A percentile compares a stretch with the other conserved stretches of the same genome.
These are phyloP conservation scores for Pyricularia grisea DNA, from an alignment of 2,329 filamentous ascomycete genomes.

Conservation along the genomic window DNA sequence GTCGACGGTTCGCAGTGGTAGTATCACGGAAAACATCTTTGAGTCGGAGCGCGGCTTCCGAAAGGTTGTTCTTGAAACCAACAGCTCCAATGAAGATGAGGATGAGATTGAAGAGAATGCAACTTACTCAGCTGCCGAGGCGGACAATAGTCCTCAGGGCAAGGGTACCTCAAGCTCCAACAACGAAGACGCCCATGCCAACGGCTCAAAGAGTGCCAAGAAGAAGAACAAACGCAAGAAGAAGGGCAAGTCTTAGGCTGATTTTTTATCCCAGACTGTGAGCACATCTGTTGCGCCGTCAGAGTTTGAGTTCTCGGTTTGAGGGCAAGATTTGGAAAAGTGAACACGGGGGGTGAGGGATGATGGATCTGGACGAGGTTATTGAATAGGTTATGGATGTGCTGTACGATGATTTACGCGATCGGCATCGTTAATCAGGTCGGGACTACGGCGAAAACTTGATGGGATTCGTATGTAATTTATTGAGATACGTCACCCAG, in stretches of 20 bases:
- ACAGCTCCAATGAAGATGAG: constrained; percentile 24
- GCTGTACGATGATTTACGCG: not conserved
- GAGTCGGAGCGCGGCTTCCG: constrained; percentile 59
- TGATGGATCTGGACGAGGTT: not conserved
- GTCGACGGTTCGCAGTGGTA: constrained; percentile 55
- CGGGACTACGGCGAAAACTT: not conserved
- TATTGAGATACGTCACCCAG: not conserved
- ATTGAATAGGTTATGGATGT: not conserved
- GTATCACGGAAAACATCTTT: constrained; percentile 70
- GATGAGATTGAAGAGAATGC: constrained; percentile 13
- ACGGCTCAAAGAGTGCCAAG: constrained; percentile 15
- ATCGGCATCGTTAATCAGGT: not conserved
- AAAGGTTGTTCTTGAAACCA: constrained; percentile 56
- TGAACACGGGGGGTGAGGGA: not conserved
- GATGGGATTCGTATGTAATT: not conserved
- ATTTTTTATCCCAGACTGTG: not conserved
- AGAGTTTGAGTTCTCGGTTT: not conserved
- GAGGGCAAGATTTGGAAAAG: not conserved
- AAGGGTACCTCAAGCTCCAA: constrained; percentile 4
- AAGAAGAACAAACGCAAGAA: constrained; percentile 29
- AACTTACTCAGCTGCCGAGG: not conserved
- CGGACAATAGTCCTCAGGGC: not conserved
- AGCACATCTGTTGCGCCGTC: not conserved
- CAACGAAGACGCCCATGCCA: constrained; percentile 19
- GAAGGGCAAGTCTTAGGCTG: constrained; percentile 19